These are phyloP conservation scores for Colletotrichum eleusines DNA, from an alignment of 2,329 filamentous ascomycete species.

Conservation along the genomic window DNA sequence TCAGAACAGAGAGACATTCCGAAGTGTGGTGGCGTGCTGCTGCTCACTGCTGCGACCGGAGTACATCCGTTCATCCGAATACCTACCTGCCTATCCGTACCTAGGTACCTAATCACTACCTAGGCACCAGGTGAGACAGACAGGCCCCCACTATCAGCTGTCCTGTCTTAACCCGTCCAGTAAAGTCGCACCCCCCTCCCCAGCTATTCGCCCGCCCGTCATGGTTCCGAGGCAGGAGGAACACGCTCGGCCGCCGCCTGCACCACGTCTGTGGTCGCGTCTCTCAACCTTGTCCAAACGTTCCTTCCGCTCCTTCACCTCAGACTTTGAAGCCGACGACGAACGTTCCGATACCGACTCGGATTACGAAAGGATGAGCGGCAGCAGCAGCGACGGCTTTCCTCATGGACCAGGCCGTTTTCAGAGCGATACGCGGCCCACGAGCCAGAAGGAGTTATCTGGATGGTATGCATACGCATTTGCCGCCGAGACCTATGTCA, in stretches of 20 bases:
- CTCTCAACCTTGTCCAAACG: constrained; percentile 66
- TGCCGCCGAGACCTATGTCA: constrained; percentile 95
- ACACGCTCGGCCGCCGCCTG: constrained; percentile 53
- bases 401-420: constrained; percentile 65
- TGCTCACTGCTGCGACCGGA: constrained; percentile 19
- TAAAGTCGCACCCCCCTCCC: constrained; percentile 30
- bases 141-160: constrained; percentile 29
- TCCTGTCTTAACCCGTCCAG: constrained; percentile 20
- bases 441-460: constrained; percentile 85
- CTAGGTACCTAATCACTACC: too few relatives aligned
- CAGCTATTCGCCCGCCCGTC: constrained; percentile 6
- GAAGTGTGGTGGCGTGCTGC: constrained; percentile 13
- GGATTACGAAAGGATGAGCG: constrained; percentile 51
- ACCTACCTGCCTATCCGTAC: too few relatives aligned
- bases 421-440: constrained; percentile 89
- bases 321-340: constrained; percentile 77
- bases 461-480: constrained; percentile 98
- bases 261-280: constrained; percentile 62
- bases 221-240: constrained; percentile 42
- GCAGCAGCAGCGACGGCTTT: constrained; percentile 53
- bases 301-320: constrained; percentile 70
- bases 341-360: constrained; percentile 66
- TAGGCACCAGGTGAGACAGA: constrained; percentile 20
- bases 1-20: not conserved
- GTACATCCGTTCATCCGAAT: not conserved